These are phyloP conservation scores for Myrmaecium sp. DNA, from an alignment of 2,329 filamentous ascomycete genomes.

Conservation along the genomic window DNA sequence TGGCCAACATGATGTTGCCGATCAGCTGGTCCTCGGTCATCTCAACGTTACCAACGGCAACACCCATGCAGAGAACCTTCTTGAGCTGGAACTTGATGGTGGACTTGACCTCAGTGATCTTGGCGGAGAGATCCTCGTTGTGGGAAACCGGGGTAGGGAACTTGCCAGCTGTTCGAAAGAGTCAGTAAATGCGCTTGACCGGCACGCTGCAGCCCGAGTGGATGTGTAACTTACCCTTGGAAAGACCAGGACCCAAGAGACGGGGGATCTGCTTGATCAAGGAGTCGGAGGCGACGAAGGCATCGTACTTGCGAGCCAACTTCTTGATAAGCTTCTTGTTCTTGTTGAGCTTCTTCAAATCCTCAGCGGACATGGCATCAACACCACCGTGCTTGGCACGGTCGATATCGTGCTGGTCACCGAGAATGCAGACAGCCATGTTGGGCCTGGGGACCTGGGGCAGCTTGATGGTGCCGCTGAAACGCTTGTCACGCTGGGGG, in stretches of 20 bases:
- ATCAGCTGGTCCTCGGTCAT: constrained; percentile 95
- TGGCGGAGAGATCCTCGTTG: constrained; percentile 79
- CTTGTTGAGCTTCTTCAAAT: constrained; percentile 99
- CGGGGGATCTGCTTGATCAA: constrained; percentile 99
- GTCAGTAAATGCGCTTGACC: constrained; percentile 8
- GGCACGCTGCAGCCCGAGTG: constrained; percentile 1
- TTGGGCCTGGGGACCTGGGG: constrained; percentile 78
- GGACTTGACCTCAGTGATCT: constrained; percentile 99
- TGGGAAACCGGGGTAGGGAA: constrained; percentile 98
- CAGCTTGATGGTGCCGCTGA: constrained; percentile 97
- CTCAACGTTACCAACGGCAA: constrained; percentile 94
- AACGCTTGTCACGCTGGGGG: constrained; percentile 99
- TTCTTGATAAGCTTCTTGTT: constrained; percentile 99
- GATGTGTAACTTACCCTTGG: constrained; percentile 55
- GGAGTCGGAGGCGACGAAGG: constrained; percentile 91
- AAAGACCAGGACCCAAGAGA: constrained; percentile 97
- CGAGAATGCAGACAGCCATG: constrained; percentile 79
- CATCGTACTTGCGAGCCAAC: constrained; percentile 99
- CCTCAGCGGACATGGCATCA: constrained; percentile 95
- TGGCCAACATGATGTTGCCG: constrained; percentile 98
- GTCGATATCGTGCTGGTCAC: constrained; percentile 97
- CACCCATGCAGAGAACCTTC: constrained; percentile 99
- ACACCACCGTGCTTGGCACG: constrained; percentile 98
- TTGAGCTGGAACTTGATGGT: constrained; percentile 99
- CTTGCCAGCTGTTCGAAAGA: constrained; percentile 64